These are phyloP conservation scores for Punica granatum DNA, from an alignment of 345 rosid species.

Conservation along the genomic window DNA sequence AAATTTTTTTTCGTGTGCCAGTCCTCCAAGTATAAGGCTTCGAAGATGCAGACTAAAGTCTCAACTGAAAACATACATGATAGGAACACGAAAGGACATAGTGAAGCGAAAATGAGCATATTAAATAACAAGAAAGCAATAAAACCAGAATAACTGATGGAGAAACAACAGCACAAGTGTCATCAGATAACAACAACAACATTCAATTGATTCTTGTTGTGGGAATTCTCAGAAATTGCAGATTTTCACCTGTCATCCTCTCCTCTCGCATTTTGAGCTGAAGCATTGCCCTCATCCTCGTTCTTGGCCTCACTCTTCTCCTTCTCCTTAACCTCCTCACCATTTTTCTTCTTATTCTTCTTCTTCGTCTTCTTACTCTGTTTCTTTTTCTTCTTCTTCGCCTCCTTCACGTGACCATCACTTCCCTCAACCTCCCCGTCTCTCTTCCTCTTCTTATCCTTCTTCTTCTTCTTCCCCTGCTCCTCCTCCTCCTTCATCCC, in stretches of 20 bases:
- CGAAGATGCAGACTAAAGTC: background rate
- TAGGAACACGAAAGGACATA: background rate
- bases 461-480: constrained; percentile 9
- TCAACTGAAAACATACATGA: background rate
- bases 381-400: constrained; percentile 11
- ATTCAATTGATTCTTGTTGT: background rate
- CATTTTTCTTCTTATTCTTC: constrained; percentile 9
- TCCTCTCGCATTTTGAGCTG: constrained; percentile 10
- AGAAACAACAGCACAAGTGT: background rate
- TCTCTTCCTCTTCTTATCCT: constrained; percentile 5
- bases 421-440: constrained; percentile 7
- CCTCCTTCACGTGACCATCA: constrained; percentile 7
- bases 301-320: constrained; percentile 10
- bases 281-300: constrained; percentile 16
- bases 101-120: background rate
- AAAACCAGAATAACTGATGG: background rate
- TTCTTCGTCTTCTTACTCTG: constrained; percentile 10
- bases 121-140: background rate
- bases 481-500: background rate
- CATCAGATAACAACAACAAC: background rate
- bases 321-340: constrained; percentile 7
- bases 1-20: background rate
- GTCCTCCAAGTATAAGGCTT: background rate
- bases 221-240: background rate
- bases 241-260: constrained; percentile 9